A percentile compares a stretch with the other conserved stretches of the same genome.
Evolutionary conservation across 2,329 filamentous ascomycete species (phyloP).

Genomic region (Ramichloridium luteum): DNA sequence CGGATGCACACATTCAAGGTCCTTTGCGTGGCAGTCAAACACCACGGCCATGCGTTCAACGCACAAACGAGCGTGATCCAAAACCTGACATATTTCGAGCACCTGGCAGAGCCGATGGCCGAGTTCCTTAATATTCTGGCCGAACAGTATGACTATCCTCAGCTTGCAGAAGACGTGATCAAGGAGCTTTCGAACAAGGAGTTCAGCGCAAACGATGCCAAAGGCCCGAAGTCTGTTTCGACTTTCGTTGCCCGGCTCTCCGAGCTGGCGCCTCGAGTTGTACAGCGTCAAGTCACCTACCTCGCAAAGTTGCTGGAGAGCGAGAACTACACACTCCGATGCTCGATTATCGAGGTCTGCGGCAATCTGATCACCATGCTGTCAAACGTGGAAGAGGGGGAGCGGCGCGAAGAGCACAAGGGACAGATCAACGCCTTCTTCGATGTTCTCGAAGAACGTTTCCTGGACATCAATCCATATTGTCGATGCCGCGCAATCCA

Average conservation of each 20-base stretch:
- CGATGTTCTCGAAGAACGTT: slow-evolving; percentile 89
- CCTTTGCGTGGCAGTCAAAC: slow-evolving; percentile 89
- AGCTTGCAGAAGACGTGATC: slow-evolving; percentile 84
- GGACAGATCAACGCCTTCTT: slow-evolving; percentile 95
- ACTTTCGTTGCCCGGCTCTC: slow-evolving; percentile 87
- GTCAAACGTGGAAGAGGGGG: slow-evolving; percentile 65
- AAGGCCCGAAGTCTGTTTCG: slow-evolving; percentile 91
- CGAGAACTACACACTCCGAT: slow-evolving; percentile 91
- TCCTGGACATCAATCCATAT: slow-evolving; percentile 93
- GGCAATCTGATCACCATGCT: slow-evolving; percentile 88
- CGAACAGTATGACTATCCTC: slow-evolving; percentile 95
- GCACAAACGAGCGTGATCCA: slow-evolving; percentile 97
- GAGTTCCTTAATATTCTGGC: slow-evolving; percentile 93
- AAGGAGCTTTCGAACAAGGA: slow-evolving; percentile 94
- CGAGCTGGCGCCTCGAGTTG: slow-evolving; percentile 76
- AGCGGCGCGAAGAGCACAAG: slow-evolving; percentile 84
- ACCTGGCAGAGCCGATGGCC: slow-evolving; percentile 97
- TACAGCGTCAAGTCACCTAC: slow-evolving; percentile 96
- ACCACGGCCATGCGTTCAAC: slow-evolving; percentile 91
- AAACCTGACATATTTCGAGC: slow-evolving; percentile 95
- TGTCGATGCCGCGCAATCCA: slow-evolving; percentile 85
- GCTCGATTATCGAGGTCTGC: slow-evolving; percentile 89
- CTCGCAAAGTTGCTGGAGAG: slow-evolving; percentile 90
- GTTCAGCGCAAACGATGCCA: slow-evolving; percentile 92
- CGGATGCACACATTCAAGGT: slow-evolving; percentile 98